A percentile compares a stretch with the other conserved stretches of the same genome.
Evolutionary conservation across 1,284 basidiomycete genomes (phyloP).

Genomic region (Trichosporon ovoides): DNA sequence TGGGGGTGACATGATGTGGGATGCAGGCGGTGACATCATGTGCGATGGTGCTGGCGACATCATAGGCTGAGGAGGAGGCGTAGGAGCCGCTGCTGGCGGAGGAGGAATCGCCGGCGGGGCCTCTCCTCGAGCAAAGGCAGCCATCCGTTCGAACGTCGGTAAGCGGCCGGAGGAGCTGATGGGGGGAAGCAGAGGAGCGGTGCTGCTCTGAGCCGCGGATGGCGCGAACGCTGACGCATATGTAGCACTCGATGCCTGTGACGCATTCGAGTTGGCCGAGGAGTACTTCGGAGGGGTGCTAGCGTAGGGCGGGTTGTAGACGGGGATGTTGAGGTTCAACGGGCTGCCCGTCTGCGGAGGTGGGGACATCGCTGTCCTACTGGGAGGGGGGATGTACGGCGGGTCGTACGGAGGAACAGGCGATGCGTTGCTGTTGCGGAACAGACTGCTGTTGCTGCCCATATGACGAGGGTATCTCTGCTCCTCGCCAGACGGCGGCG

Average conservation of each 20-base stretch:
- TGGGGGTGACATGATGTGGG: neutral
- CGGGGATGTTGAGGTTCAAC: neutral
- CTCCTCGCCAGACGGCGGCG: neutral
- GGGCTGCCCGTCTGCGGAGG: neutral
- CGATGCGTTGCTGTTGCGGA: slow-evolving; percentile 13
- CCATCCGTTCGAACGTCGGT: neutral
- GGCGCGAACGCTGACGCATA: neutral
- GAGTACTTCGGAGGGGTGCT: slow-evolving; percentile 1
- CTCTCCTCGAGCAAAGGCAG: neutral
- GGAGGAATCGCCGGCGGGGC: neutral
- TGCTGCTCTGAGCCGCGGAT: neutral
- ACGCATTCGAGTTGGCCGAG: neutral
- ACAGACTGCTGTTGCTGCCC: neutral
- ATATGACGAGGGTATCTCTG: neutral
- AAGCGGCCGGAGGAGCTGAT: neutral
- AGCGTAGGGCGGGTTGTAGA: neutral
- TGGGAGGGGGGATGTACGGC: neutral
- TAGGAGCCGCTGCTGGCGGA: neutral
- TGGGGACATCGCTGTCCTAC: neutral
- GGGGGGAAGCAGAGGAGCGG: neutral
- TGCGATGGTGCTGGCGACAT: neutral
- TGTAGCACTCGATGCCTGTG: neutral
- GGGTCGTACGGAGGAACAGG: slow-evolving; percentile 19
- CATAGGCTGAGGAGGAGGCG: neutral
- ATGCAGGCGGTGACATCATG: too few relatives aligned